Conservation (phyloP, 306 rosid genomes). For the Cyamopsis tetragonoloba region DNA sequence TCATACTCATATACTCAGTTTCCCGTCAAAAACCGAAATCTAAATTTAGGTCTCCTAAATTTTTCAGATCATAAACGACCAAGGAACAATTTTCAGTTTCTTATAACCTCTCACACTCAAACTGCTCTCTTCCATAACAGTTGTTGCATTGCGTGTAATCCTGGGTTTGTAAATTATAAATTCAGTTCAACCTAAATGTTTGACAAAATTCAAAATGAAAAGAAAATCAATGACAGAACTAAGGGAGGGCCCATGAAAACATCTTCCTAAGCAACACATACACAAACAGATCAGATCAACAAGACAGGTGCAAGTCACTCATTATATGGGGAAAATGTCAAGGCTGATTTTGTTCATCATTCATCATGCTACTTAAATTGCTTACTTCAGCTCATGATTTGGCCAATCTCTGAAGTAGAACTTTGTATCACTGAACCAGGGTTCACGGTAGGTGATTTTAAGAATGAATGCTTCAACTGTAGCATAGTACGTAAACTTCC, state of each 20-base stretch:
- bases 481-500: constrained; percentile 86
- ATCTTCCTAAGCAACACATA: constrained; percentile 5
- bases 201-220: constrained; percentile 1
- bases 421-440: constrained; percentile 70
- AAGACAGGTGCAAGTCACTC: constrained; percentile 8
- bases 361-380: constrained; percentile 26
- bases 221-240: not conserved
- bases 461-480: constrained; percentile 72
- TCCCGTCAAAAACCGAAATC: constrained; percentile 15
- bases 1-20: constrained; percentile 12
- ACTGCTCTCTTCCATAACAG: not conserved
- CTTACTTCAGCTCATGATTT: constrained; percentile 81
- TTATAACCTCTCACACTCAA: constrained; percentile 5
- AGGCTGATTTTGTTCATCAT: not conserved
- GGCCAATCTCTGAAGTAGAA: constrained; percentile 87
- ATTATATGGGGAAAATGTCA: not conserved
- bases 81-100: not conserved
- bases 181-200: not conserved
- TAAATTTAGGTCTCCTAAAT: not conserved
- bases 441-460: constrained; percentile 50
- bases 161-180: not conserved
- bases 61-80: not conserved
- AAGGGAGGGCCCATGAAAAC: not conserved
- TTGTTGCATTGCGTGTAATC: constrained; percentile 14
- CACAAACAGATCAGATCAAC: constrained; percentile 14